Evolutionary conservation across 2,329 filamentous ascomycete genomes (phyloP).

Genomic region (Colletotrichum sp.): DNA sequence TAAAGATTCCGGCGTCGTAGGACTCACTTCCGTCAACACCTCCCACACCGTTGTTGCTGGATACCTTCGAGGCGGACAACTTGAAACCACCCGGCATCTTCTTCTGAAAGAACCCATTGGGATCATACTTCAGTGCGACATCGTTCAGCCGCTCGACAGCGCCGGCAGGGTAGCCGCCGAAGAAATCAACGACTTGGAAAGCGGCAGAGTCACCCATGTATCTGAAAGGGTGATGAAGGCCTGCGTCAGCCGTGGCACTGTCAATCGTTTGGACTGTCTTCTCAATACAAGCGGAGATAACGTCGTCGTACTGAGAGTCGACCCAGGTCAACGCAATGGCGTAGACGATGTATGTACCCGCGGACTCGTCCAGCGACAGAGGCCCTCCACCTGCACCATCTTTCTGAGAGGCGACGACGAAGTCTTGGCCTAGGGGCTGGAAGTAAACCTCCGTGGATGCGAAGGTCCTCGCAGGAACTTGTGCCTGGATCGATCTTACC

Average conservation of each 20-base stretch:
- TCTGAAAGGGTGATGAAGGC: neutral
- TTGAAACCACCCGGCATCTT: neutral
- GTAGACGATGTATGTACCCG: neutral
- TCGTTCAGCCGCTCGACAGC: neutral
- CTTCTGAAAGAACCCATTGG: neutral
- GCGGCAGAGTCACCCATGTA: neutral
- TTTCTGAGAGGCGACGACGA: neutral
- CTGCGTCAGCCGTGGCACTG: neutral
- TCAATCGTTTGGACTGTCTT: neutral
- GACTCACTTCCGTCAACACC: accelerated
- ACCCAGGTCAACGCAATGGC: neutral
- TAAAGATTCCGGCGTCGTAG: accelerated
- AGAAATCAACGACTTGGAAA: neutral
- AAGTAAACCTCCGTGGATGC: neutral
- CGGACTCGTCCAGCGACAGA: neutral
- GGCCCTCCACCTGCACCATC: neutral
- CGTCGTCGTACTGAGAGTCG: neutral
- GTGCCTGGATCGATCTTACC: neutral
- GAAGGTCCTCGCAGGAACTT: accelerated
- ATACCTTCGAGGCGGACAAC: neutral
- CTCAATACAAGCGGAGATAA: neutral
- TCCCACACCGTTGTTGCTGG: accelerated
- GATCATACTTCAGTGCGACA: neutral
- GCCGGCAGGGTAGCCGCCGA: accelerated
- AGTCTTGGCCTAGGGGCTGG: neutral